Percentiles rank a stretch among this genome's conserved stretches.
Conservation (phyloP, 1,284 basidiomycete species). For the Cryptococcus neoformans region DNA sequence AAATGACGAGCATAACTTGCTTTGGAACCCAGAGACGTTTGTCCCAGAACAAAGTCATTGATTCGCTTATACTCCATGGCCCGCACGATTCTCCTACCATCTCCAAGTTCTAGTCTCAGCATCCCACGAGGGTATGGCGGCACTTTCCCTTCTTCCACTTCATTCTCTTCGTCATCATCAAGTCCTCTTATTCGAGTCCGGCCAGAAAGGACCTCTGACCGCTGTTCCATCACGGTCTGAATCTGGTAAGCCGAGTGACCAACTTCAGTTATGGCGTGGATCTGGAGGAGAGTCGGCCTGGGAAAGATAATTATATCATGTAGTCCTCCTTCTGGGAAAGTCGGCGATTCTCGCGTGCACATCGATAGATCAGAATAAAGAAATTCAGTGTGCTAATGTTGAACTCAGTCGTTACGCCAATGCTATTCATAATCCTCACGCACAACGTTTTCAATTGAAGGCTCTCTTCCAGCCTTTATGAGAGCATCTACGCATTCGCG, state of each 20-base stretch:
- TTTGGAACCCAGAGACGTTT: constrained; percentile 45
- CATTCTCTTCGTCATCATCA: constrained; percentile 31
- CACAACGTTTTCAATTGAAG: constrained; percentile 20
- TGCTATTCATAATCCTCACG: neutral
- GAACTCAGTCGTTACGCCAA: too few species aligned
- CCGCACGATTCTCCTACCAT: constrained; percentile 36
- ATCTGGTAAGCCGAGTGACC: constrained; percentile 43
- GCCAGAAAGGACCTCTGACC: constrained; percentile 44
- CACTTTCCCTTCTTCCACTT: constrained; percentile 30
- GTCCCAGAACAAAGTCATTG: constrained; percentile 32
- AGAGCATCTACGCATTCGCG: constrained; percentile 25
- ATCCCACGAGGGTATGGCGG: constrained; percentile 46
- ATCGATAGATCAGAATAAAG: constrained; percentile 30
- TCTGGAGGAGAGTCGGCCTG: constrained; percentile 34
- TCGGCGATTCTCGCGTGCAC: constrained; percentile 26
- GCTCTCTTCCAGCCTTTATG: constrained; percentile 18
- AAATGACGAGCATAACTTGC: constrained; percentile 15
- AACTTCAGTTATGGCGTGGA: constrained; percentile 39
- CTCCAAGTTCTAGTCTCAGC: constrained; percentile 40
- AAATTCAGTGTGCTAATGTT: constrained; percentile 30
- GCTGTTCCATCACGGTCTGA: constrained; percentile 38
- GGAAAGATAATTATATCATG: constrained; percentile 31
- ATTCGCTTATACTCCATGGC: constrained; percentile 46
- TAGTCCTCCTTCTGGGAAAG: constrained; percentile 13
- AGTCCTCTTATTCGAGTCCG: constrained; percentile 40